A percentile compares a stretch with the other conserved stretches of the same genome.
These are phyloP conservation scores for Elongisporangium undulatum DNA, from an alignment of 352 stramenopile genomes.

Conservation along the genomic window DNA sequence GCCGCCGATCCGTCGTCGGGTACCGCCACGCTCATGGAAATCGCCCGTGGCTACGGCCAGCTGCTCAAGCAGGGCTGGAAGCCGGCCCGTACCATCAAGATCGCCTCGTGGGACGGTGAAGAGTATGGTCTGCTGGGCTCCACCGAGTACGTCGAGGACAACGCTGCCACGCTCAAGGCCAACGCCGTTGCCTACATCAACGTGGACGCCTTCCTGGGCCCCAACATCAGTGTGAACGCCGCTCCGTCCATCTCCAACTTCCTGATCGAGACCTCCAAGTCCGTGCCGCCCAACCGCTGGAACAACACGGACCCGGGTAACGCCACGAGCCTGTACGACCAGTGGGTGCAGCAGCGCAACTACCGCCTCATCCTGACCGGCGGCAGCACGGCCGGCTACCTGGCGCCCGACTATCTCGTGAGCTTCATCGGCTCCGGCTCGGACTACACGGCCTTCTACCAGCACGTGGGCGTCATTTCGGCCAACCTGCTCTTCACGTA, in stretches of 20 bases:
- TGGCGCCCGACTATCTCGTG: conserved; percentile 24
- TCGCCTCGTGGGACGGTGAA: conserved; percentile 71
- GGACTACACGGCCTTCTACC: conserved; percentile 67
- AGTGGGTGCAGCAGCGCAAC: conserved; percentile 21
- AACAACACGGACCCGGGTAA: conserved; percentile 11
- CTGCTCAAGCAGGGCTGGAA: conserved; percentile 49
- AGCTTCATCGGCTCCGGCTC: conserved; percentile 36
- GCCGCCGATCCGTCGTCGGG: conserved; percentile 75
- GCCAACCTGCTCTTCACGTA: conserved; percentile 47
- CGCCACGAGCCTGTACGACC: conserved; percentile 21
- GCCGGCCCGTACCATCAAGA: conserved; percentile 65
- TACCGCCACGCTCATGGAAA: conserved; percentile 74
- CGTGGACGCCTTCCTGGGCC: conserved; percentile 60
- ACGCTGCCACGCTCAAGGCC: conserved; percentile 19
- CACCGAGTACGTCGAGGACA: conserved; percentile 46
- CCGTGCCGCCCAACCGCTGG: conserved; percentile 41
- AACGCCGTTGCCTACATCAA: conserved; percentile 55
- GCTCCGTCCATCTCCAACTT: conserved; percentile 58
- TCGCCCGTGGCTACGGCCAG: conserved; percentile 46
- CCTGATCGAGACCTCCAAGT: conserved; percentile 38
- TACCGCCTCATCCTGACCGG: too few species aligned
- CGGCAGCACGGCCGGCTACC: conserved; percentile 3
- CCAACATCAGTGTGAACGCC: conserved; percentile 32
- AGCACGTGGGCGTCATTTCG: conserved; percentile 67
- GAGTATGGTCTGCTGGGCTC: conserved; percentile 61